These are phyloP conservation scores for Plasmodium gaboni DNA, from an alignment of 169 alveolate genomes.

Conservation along the genomic window DNA sequence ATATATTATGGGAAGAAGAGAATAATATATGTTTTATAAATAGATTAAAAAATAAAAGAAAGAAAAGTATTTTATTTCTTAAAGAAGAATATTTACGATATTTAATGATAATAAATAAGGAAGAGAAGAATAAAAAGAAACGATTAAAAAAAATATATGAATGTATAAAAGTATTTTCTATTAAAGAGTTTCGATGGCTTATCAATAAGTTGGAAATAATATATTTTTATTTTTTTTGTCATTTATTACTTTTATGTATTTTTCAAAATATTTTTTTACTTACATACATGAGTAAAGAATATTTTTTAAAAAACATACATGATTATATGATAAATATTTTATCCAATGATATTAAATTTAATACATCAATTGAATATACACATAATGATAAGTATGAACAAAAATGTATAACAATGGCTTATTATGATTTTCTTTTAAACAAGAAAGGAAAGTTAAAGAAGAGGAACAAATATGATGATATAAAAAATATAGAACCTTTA, in stretches of 20 bases:
- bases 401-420: slow-evolving; percentile 24
- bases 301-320: slow-evolving; percentile 3
- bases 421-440: slow-evolving; percentile 15
- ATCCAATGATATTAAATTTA: slow-evolving; percentile 5
- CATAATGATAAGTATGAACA: slow-evolving; percentile 42
- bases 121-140: slow-evolving; percentile 11
- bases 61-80: slow-evolving; percentile 2
- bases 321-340: slow-evolving; percentile 13
- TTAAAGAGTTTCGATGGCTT: slow-evolving; percentile 14
- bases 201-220: slow-evolving; percentile 16
- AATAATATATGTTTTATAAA: not conserved
- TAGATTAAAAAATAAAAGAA: slow-evolving; percentile 5
- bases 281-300: slow-evolving; percentile 12
- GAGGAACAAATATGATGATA: not conserved
- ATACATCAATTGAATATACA: slow-evolving; percentile 9
- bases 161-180: not conserved
- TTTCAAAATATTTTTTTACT: slow-evolving; percentile 6
- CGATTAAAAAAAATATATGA: not conserved
- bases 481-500: not conserved
- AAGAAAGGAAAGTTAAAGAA: slow-evolving; percentile 14
- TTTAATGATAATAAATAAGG: slow-evolving; percentile 10
- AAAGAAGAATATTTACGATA: slow-evolving; percentile 15
- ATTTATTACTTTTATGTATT: slow-evolving; percentile 6
- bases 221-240: slow-evolving; percentile 2
- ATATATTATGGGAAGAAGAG: slow-evolving; percentile 13